Percentiles rank a stretch among this genome's conserved stretches.
phyloP scores from a whole-genome alignment of 306 rosid genomes.

The Glycyrrhiza uralensis region DNA sequence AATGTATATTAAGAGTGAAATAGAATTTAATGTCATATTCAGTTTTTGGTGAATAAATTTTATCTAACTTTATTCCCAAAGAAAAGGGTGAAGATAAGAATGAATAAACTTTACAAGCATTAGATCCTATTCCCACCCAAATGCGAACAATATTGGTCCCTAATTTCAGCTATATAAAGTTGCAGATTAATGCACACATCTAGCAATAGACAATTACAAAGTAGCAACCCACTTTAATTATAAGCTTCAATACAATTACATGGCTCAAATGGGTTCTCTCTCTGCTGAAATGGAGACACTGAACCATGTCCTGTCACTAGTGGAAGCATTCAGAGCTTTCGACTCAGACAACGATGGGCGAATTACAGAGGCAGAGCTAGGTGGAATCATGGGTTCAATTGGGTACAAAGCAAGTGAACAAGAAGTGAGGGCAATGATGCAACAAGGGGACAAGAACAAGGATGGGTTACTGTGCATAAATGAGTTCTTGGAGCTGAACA shows the following conservation, averaged over 20 bases:
- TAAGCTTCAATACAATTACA: background rate
- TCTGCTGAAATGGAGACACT: conserved; percentile 54
- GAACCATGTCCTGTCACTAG: conserved; percentile 42
- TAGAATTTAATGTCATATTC: too few species aligned
- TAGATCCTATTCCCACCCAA: conserved; percentile 21
- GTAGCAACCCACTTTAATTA: background rate
- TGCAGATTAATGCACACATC: too few species aligned
- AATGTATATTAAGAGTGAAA: too few species aligned
- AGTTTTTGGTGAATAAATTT: too few species aligned
- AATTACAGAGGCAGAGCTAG: conserved; percentile 54
- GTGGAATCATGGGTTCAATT: conserved; percentile 59
- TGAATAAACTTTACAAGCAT: conserved; percentile 25
- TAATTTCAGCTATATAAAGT: conserved; percentile 16
- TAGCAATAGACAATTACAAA: background rate
- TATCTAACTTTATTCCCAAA: conserved; percentile 22
- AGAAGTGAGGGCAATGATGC: conserved; percentile 64
- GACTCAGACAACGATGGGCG: conserved; percentile 61
- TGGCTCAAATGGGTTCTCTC: conserved; percentile 48
- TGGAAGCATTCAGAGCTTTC: conserved; percentile 66
- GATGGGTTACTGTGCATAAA: conserved; percentile 53
- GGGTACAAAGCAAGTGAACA: conserved; percentile 56
- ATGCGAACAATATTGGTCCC: background rate
- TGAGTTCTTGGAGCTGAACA: conserved; percentile 38
- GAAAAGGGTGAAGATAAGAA: conserved; percentile 3
- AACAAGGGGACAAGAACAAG: conserved; percentile 55